Percentiles rank a stretch among this genome's conserved stretches.
phyloP scores from a whole-genome alignment of 345 rosid genomes.

The Cardamine chenopodiifolia region DNA sequence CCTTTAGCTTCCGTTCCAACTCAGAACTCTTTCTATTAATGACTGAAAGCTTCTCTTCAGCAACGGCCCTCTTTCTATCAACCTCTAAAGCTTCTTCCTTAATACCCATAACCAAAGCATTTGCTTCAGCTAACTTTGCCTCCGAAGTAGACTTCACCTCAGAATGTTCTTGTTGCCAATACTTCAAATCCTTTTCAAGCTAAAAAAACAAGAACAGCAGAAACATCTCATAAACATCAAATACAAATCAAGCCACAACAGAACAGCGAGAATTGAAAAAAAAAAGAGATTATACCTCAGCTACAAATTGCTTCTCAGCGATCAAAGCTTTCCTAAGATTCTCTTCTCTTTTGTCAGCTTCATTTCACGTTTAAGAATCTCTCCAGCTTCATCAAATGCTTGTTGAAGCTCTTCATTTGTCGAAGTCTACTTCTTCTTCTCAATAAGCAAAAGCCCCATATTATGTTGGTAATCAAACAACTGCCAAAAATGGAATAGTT shows the following conservation, averaged over 20 bases:
- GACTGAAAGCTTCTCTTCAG: slow-evolving; percentile 70
- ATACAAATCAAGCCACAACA: background rate
- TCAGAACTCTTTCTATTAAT: slow-evolving; percentile 60
- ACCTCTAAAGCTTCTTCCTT: slow-evolving; percentile 61
- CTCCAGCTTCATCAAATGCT: slow-evolving; percentile 60
- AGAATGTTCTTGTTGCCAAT: slow-evolving; percentile 54
- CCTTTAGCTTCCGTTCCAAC: slow-evolving; percentile 70
- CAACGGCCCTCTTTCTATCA: slow-evolving; percentile 56
- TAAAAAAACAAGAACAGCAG: slow-evolving; percentile 35
- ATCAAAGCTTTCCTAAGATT: slow-evolving; percentile 64
- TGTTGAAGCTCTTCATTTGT: slow-evolving; percentile 55
- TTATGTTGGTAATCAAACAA: slow-evolving; percentile 82
- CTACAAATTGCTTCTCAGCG: slow-evolving; percentile 61
- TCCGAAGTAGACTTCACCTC: slow-evolving; percentile 62
- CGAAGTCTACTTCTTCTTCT: slow-evolving; percentile 71
- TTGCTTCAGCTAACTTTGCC: slow-evolving; percentile 64
- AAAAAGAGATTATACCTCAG: slow-evolving; percentile 54
- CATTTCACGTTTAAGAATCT: slow-evolving; percentile 82
- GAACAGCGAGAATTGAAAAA: background rate
- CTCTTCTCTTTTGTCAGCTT: slow-evolving; percentile 71
- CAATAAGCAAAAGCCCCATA: slow-evolving; percentile 89
- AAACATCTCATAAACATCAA: slow-evolving; percentile 14
- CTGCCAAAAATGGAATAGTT: slow-evolving; percentile 41
- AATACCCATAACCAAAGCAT: slow-evolving; percentile 58
- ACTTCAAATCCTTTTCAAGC: slow-evolving; percentile 76